Percentiles rank a stretch among this genome's conserved stretches.
Conservation (phyloP, 176 grass and related monocot species). For the Elaeis guineensis region DNA sequence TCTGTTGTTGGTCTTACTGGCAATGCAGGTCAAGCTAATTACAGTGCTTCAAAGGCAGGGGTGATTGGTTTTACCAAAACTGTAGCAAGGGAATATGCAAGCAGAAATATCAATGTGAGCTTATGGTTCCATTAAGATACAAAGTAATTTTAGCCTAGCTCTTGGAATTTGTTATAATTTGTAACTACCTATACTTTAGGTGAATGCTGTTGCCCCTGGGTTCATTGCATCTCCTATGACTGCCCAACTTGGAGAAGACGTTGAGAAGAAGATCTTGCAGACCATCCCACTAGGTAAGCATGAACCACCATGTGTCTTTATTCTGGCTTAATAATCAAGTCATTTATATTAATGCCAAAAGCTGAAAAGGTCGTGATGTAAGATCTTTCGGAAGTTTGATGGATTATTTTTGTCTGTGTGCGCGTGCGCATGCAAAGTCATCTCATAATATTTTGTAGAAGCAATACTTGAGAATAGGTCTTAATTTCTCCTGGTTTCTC, state of each 20-base stretch:
- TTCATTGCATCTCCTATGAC: constrained; percentile 98
- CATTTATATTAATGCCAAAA: no score
- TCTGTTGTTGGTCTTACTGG: constrained; percentile 90
- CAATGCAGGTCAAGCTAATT: constrained; percentile 94
- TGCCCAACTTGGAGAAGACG: constrained; percentile 63
- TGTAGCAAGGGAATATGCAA: constrained; percentile 94
- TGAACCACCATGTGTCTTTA: neutral
- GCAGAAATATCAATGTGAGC: constrained; percentile 84
- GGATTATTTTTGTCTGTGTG: no score
- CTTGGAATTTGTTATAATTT: no score
- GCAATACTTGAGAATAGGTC: no score
- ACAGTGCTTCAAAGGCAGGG: constrained; percentile 85
- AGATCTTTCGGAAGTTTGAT: no score
- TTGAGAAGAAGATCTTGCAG: constrained; percentile 88
- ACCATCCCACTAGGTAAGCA: constrained; percentile 74
- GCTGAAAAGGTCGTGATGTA: no score
- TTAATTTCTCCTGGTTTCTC: neutral
- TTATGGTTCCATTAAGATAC: neutral
- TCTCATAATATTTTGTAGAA: no score
- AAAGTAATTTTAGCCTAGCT: neutral
- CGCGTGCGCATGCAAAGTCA: no score
- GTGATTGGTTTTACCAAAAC: constrained; percentile 98
- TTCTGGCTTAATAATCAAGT: no score
- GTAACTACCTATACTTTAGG: constrained; percentile 18
- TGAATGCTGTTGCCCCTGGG: constrained; percentile 92